Percentiles rank a stretch among this genome's conserved stretches.
These are phyloP conservation scores for Exophiala phaeomuriformis DNA, from an alignment of 2,329 filamentous ascomycete genomes.

Conservation along the genomic window DNA sequence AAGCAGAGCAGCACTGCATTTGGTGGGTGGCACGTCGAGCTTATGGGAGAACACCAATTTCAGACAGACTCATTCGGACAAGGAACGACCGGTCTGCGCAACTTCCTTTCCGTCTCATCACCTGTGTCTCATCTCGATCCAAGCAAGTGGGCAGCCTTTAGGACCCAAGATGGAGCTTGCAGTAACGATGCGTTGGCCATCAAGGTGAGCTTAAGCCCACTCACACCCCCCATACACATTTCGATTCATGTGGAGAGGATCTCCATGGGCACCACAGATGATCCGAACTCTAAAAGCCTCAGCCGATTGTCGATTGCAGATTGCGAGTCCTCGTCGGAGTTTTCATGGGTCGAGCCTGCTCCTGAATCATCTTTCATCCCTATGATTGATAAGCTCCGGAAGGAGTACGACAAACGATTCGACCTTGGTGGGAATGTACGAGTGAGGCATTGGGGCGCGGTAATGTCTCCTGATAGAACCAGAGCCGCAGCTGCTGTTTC, in stretches of 20 bases:
- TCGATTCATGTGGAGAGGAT: slow-evolving; percentile 1
- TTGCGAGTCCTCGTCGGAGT: not conserved
- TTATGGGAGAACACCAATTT: slow-evolving; percentile 2
- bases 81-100: slow-evolving; percentile 3
- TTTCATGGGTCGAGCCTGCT: not conserved
- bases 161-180: not conserved
- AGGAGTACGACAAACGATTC: slow-evolving; percentile 42
- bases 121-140: slow-evolving; percentile 12
- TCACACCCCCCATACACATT: slow-evolving; percentile 5
- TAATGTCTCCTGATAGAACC: slow-evolving; percentile 40
- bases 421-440: slow-evolving; percentile 45
- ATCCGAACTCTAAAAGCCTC: not conserved
- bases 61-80: not conserved
- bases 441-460: slow-evolving; percentile 50
- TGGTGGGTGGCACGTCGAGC: slow-evolving; percentile 17
- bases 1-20: slow-evolving; percentile 15
- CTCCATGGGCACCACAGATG: not conserved
- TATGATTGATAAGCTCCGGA: slow-evolving; percentile 5
- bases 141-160: slow-evolving; percentile 1
- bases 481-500: slow-evolving; percentile 44
- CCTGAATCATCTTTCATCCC: slow-evolving; percentile 4
- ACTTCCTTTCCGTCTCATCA: slow-evolving; percentile 9
- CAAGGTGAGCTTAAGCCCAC: slow-evolving; percentile 12
- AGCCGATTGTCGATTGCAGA: not conserved
- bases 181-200: not conserved